These are phyloP conservation scores for Neofusicoccum laricinum DNA, from an alignment of 2,329 filamentous ascomycete species.

Conservation along the genomic window DNA sequence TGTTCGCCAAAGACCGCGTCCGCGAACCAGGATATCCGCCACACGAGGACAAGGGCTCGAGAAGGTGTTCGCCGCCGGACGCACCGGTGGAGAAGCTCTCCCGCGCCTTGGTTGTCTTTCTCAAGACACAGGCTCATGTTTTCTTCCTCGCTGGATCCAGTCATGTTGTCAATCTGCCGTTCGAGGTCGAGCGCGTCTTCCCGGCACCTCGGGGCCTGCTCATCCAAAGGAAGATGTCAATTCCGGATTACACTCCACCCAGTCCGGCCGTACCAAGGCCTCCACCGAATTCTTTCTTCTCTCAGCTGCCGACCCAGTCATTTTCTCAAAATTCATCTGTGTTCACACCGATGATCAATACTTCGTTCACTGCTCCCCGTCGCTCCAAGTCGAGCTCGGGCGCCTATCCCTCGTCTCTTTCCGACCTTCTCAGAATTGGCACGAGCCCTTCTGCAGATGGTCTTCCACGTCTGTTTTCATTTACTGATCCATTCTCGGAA, in stretches of 20 bases:
- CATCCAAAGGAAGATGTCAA: slow-evolving; percentile 72
- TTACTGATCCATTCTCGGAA: slow-evolving; percentile 83
- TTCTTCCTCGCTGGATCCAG: slow-evolving; percentile 86
- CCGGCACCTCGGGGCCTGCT: slow-evolving; percentile 79
- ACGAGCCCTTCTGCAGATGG: slow-evolving; percentile 40
- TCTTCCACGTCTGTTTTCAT: slow-evolving; percentile 73
- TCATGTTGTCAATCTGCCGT: slow-evolving; percentile 89
- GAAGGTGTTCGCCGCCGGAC: slow-evolving; percentile 21
- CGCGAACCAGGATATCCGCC: slow-evolving; percentile 19
- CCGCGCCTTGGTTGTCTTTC: slow-evolving; percentile 78
- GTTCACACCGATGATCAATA: slow-evolving; percentile 14
- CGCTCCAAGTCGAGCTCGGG: slow-evolving; percentile 23
- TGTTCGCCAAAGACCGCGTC: slow-evolving; percentile 28
- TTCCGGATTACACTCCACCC: slow-evolving; percentile 38
- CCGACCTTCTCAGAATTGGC: slow-evolving; percentile 29
- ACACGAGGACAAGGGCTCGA: neutral
- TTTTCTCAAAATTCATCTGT: slow-evolving; percentile 7
- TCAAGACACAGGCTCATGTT: slow-evolving; percentile 89
- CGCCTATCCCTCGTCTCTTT: slow-evolving; percentile 27
- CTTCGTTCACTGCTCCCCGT: slow-evolving; percentile 28
- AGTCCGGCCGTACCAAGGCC: slow-evolving; percentile 50
- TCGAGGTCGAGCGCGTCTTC: slow-evolving; percentile 86
- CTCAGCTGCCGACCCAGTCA: slow-evolving; percentile 29
- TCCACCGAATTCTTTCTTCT: slow-evolving; percentile 80
- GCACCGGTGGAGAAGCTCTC: slow-evolving; percentile 23